Base-by-base conservation (phyloP, 805 yeast species). In the Cyberlindnera lachancei region DNA sequence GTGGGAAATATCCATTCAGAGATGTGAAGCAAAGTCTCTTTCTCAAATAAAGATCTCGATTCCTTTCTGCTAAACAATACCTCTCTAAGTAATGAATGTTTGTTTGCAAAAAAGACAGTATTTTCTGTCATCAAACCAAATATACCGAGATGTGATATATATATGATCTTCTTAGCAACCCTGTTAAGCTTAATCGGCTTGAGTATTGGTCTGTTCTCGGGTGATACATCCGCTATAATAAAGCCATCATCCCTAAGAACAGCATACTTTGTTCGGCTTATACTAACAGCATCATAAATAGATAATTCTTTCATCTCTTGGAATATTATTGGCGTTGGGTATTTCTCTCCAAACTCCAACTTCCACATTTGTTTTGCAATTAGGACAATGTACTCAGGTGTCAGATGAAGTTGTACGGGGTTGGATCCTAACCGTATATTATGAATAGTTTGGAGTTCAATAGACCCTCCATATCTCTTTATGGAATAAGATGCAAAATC, bases 171-270 rank as follows among this genome's bases (percentile, higher is more conserved):
- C 34, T 50, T 38, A 3, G 61, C 55, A 1, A 55, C 40, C 15
- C 29, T 31, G 0, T 52, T 54, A 5, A 59, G 34, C 14, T 38
- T 40, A 4, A 56, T 31, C 7, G 46, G 48, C 16, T 47, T 54
- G 4, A 53, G 18, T 14, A 45, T 41, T 15, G 55, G 40, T 12
- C 29, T 37, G 2, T 31, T 7, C 9, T 27, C 5, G 2, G 36
- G 34, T 0, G 53, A 38, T 5, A 55, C 33, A 13, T 37, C 38
- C 0, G 53, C 18, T 3, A 50, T 37, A 26, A 52, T 47, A 12
- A 61, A 45, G 0, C 64, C 64, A 37, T 58, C 63, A 23, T 53
- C 60, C 13, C 64, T 42, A 7, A 59, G 25, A 3, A 55, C 30
- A 6, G 58, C 46, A n/a, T 53, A 25, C 4, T 31, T 31, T 18